Evolutionary conservation across 306 rosid species (phyloP).

Genomic region (Gleditsia sinensis): DNA sequence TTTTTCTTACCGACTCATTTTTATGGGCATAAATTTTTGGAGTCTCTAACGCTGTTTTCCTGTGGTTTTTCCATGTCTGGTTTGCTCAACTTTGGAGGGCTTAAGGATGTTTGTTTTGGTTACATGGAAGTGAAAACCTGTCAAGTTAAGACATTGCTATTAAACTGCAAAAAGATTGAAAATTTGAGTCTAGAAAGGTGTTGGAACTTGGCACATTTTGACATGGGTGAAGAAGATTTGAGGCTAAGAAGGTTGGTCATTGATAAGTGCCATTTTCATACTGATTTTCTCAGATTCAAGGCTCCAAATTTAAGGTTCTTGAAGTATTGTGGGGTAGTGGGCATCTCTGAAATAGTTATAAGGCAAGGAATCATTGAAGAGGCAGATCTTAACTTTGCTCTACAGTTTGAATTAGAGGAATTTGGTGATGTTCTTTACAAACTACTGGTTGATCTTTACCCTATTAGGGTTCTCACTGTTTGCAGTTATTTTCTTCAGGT

Average conservation of each 20-base stretch:
- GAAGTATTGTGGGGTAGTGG: too few relatives aligned
- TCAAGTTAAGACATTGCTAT: not conserved
- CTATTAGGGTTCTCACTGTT: too few relatives aligned
- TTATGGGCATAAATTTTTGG: not conserved
- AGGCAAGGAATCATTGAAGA: too few relatives aligned
- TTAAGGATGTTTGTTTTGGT: slow-evolving; percentile 36
- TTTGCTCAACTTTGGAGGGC: not conserved
- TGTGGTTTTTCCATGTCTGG: not conserved
- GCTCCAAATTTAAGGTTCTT: too few relatives aligned
- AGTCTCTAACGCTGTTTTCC: slow-evolving; percentile 22
- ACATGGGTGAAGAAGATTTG: not conserved
- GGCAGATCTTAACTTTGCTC: too few relatives aligned
- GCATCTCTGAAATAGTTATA: too few relatives aligned
- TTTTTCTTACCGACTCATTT: not conserved
- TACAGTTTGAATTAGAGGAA: too few relatives aligned
- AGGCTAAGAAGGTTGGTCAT: slow-evolving; percentile 27
- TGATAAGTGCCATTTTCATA: too few relatives aligned
- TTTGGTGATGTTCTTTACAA: too few relatives aligned
- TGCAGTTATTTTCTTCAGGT: too few relatives aligned
- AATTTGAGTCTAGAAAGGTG: slow-evolving; percentile 31
- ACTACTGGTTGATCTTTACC: too few relatives aligned
- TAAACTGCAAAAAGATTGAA: not conserved
- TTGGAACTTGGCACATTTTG: slow-evolving; percentile 7
- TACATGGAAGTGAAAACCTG: not conserved
- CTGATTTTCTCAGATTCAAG: too few relatives aligned